Percentiles rank a stretch among this genome's conserved stretches.
phyloP scores from a whole-genome alignment of 2,329 filamentous ascomycete genomes.

The Arthrobotrys sinensis region DNA sequence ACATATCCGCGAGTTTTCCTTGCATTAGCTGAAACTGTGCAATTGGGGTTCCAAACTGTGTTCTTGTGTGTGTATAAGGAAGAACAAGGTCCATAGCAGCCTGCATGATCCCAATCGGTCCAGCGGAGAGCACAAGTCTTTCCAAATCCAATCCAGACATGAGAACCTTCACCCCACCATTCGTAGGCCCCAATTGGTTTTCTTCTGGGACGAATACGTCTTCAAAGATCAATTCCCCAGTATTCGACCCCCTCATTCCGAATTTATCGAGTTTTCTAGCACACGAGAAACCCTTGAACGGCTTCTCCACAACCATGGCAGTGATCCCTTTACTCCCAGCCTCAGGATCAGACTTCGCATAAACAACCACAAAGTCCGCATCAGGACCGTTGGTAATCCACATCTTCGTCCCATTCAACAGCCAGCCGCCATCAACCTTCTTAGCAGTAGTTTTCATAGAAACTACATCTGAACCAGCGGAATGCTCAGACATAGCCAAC shows the following conservation, averaged over 20 bases:
- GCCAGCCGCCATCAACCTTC: conserved; percentile 83
- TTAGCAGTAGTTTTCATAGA: conserved; percentile 92
- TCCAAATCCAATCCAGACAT: conserved; percentile 98
- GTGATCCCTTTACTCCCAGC: conserved; percentile 89
- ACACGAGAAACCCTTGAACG: conserved; percentile 82
- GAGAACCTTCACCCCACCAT: conserved; percentile 87
- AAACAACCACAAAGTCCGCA: conserved; percentile 93
- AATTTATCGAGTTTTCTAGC: conserved; percentile 96
- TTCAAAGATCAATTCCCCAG: conserved; percentile 92
- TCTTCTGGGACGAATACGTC: conserved; percentile 88
- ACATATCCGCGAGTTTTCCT: conserved; percentile 95
- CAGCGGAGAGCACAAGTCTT: conserved; percentile 89
- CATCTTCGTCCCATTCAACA: conserved; percentile 95
- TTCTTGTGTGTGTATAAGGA: conserved; percentile 89
- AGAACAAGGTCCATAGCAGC: conserved; percentile 86
- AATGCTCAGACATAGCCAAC: conserved; percentile 94
- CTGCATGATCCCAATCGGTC: conserved; percentile 95
- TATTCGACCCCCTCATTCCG: conserved; percentile 97
- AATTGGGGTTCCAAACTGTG: conserved; percentile 89
- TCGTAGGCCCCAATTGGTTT: conserved; percentile 83
- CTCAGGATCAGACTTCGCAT: conserved; percentile 90
- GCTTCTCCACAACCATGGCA: conserved; percentile 86
- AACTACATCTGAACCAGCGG: conserved; percentile 92
- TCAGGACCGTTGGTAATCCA: conserved; percentile 99
- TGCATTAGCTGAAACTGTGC: conserved; percentile 94